Evolutionary conservation across 176 grass and related monocot genomes (phyloP), one percentile per base, ranked within the genome.

Genomic region (Tillandsia leiboldiana): DNA sequence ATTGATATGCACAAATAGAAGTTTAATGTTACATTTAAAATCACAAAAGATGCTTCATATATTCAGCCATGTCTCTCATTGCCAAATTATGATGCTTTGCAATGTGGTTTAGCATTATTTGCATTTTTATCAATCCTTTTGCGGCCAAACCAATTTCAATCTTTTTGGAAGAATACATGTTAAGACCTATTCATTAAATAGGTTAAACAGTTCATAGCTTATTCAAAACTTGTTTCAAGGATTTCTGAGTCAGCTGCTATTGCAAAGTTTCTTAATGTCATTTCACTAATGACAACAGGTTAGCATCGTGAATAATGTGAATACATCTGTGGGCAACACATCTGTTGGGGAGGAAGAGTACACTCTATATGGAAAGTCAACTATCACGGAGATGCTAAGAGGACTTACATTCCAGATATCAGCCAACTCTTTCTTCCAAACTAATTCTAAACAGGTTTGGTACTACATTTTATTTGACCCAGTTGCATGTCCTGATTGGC

Each of bases 401-500:
- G 94, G 90, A 78, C 90, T 93, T 83, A 85, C 84, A 47, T 99
- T 93, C 72, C 90, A 99, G 72, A 93, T 93, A 82, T 99, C 94
- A 20, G 90, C 94, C 72, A 99, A 99, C 80, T 99, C 94, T 58
- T 93, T 99, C 81, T 99, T 99, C 79, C 94, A 99, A 66, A 99
- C 94, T 69, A 93, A 99, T 79, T 89, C 87, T 54, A 85, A 93
- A 57, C 94, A 99, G 87, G 94, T 93, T 53, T 63, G 82, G 13
- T 24, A 61, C 22, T 49, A 11, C n/a, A 77, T 27, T 77, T 67
- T 17, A 59, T 29, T 27, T 29, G 58, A 23, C 3, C 24, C 24
- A n/a, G 10, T 26, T 7, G 15, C 58, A n/a, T 26, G 58, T 10
- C 17, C 58, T 10, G 17, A 11, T 23, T 22, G 17, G 8, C 18